Conservation (phyloP, 768 basidiomycete species). For the Leucogyrophana mollusca region DNA sequence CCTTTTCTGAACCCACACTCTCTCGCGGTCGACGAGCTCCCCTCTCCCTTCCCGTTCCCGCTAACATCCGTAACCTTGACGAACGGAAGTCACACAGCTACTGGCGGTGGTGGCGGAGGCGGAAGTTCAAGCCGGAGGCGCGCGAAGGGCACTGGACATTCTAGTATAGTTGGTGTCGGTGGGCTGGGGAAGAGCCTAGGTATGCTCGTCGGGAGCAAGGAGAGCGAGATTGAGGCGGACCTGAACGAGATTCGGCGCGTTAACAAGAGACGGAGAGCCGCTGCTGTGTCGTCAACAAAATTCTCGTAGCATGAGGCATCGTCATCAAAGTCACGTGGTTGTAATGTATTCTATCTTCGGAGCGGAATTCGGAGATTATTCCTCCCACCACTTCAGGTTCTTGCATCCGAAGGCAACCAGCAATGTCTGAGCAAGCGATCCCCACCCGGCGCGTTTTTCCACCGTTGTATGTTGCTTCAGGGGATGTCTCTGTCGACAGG, state of each 20-base stretch:
- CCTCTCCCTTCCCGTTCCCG: conserved; percentile 79
- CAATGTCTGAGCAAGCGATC: background rate
- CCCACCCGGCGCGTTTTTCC: conserved; percentile 47
- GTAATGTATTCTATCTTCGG: conserved; percentile 27
- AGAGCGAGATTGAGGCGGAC: conserved; percentile 72
- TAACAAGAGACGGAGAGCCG: conserved; percentile 51
- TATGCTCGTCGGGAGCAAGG: conserved; percentile 57
- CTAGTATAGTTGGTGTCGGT: conserved; percentile 54
- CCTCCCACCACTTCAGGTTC: background rate
- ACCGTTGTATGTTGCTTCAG: conserved; percentile 54
- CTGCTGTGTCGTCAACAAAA: conserved; percentile 29
- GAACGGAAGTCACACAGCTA: conserved; percentile 28
- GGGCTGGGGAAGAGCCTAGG: conserved; percentile 73
- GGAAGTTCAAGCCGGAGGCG: conserved; percentile 41
- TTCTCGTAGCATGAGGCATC: conserved; percentile 17
- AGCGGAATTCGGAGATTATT: conserved; percentile 21
- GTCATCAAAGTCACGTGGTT: background rate
- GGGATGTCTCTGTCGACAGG: conserved; percentile 59
- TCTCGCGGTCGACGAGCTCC: conserved; percentile 81
- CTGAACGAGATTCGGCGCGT: conserved; percentile 76
- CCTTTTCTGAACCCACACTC: conserved; percentile 82
- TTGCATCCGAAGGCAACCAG: background rate
- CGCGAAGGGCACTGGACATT: conserved; percentile 55
- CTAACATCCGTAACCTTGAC: conserved; percentile 56
- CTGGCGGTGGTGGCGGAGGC: conserved; percentile 36